Conservation (phyloP, 2,329 filamentous ascomycete species). For the Fusarium haematococcum region DNA sequence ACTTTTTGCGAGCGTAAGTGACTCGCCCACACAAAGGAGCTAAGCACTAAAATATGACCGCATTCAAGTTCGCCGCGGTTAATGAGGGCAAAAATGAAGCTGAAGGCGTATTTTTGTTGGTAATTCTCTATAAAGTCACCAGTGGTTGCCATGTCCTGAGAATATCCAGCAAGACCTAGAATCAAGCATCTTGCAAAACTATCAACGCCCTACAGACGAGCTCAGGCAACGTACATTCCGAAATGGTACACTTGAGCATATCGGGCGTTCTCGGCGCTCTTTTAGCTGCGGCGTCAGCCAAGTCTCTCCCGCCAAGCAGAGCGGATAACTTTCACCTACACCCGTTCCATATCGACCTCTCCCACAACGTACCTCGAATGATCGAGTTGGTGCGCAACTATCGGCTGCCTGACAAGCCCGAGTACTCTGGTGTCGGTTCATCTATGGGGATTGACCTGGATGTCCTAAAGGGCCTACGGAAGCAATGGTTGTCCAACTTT, state of each 20-base stretch:
- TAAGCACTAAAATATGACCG: not conserved
- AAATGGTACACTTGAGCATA: not conserved
- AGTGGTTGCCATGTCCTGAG: not conserved
- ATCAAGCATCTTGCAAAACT: not conserved
- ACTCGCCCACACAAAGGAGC: not conserved
- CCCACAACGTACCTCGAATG: not conserved
- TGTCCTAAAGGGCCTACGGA: not conserved
- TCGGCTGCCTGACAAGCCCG: not conserved
- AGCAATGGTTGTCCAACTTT: not conserved
- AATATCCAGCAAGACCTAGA: not conserved
- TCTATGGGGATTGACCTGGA: not conserved
- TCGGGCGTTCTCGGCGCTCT: not conserved
- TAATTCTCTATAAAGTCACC: not conserved
- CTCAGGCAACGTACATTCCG: not conserved
- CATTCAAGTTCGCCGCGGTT: not conserved
- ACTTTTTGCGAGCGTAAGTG: not conserved
- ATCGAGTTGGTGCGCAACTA: not conserved
- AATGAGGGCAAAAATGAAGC: rapidly evolving
- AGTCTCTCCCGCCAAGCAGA: not conserved
- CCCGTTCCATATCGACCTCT: not conserved
- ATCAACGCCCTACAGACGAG: not conserved
- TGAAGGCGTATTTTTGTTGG: not conserved
- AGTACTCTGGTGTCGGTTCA: not conserved
- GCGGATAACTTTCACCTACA: not conserved
- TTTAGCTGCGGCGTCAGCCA: not conserved